Conservation (phyloP, 192 early-diverging fungal species). For the Gonapodya prolifera region DNA sequence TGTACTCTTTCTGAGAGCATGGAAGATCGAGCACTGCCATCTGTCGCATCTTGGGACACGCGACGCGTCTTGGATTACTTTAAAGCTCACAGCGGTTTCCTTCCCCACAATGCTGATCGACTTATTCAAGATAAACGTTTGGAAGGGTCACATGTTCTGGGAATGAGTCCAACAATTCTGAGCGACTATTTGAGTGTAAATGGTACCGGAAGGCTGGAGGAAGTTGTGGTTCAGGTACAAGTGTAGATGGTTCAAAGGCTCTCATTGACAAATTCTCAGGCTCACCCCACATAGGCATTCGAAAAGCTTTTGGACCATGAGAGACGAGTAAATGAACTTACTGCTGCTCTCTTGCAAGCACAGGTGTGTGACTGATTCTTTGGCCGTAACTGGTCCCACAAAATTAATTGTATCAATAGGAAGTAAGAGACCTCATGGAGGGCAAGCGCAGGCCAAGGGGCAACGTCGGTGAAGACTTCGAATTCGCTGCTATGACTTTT, state of each 20-base stretch:
- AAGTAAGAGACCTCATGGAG: not conserved
- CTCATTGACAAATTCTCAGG: no score
- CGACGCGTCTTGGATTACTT: not conserved
- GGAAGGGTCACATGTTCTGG: not conserved
- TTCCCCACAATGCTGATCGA: not conserved
- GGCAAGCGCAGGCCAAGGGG: not conserved
- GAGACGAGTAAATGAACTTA: not conserved
- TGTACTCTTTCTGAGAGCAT: no score
- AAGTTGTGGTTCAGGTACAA: no score
- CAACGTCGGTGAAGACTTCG: not conserved
- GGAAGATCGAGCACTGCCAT: no score
- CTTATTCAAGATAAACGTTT: not conserved
- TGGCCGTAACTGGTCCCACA: no score
- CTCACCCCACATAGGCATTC: not conserved
- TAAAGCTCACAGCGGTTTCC: not conserved
- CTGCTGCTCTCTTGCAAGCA: not conserved
- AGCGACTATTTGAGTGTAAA: not conserved
- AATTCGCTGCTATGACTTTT: not conserved
- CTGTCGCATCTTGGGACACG: not conserved
- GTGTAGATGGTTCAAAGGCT: no score
- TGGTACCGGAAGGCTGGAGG: not conserved
- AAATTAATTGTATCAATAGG: not conserved
- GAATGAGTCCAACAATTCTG: not conserved
- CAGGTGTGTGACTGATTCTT: not conserved
- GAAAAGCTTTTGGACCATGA: not conserved